These are phyloP conservation scores for Phascolomyces articulosus DNA, from an alignment of 371 early-diverging fungal genomes.

Conservation along the genomic window DNA sequence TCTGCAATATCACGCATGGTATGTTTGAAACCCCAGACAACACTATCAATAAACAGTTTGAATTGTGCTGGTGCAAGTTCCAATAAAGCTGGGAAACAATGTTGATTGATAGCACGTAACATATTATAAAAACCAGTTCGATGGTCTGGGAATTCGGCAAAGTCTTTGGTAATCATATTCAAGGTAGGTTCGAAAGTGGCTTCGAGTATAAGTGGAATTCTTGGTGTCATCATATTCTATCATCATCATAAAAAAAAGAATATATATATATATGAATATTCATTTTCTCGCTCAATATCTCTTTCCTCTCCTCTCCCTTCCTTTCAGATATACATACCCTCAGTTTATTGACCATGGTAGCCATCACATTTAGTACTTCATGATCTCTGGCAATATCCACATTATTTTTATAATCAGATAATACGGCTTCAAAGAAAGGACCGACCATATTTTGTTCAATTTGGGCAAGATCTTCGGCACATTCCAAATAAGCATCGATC, in stretches of 20 bases:
- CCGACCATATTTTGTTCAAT: slow-evolving; percentile 86
- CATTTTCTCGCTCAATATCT: background rate
- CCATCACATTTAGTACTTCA: slow-evolving; percentile 92
- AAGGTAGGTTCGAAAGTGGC: slow-evolving; percentile 94
- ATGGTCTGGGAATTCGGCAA: slow-evolving; percentile 96
- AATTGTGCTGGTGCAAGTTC: slow-evolving; percentile 83
- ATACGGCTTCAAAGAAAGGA: slow-evolving; percentile 89
- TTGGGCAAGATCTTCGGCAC: slow-evolving; percentile 78
- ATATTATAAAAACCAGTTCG: slow-evolving; percentile 93
- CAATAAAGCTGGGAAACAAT: slow-evolving; percentile 92
- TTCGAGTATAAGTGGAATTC: slow-evolving; percentile 85
- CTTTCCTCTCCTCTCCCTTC: background rate
- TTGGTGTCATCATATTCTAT: slow-evolving; percentile 68
- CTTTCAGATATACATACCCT: slow-evolving; percentile 56
- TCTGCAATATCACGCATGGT: slow-evolving; percentile 98
- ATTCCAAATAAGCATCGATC: slow-evolving; percentile 85
- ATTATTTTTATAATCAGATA: slow-evolving; percentile 85
- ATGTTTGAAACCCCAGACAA: slow-evolving; percentile 99
- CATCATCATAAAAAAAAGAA: background rate
- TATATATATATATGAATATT: background rate
- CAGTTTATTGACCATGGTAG: slow-evolving; percentile 80
- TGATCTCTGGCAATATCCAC: slow-evolving; percentile 91
- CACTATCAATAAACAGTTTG: slow-evolving; percentile 87
- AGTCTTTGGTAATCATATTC: slow-evolving; percentile 98
- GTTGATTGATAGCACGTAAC: slow-evolving; percentile 81